Evolutionary conservation across 345 rosid genomes (phyloP), one percentile per base, ranked within the genome.

Genomic region (Cardamine occulta): DNA sequence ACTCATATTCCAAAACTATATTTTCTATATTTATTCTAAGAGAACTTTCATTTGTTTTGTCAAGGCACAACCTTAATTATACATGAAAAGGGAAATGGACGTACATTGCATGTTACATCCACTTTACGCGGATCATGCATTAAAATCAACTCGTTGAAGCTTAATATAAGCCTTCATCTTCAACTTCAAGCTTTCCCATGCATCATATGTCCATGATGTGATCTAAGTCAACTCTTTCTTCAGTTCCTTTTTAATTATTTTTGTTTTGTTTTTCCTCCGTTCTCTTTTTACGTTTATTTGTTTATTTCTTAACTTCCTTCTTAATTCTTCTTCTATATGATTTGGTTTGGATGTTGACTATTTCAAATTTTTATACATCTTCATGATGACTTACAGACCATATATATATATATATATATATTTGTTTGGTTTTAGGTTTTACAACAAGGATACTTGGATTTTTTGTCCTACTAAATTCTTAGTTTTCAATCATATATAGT

Each of bases 81-180:
- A 59, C 23, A 49, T 10, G 53, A 68, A 66, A 39, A 59, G 23
- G 19, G 74, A 4, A 67, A 52, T 28, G 63, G 42, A 76, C 74
- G 64, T 51, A 61, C 65, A 32, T n/a, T 63, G 72, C 80, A 76
- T 76, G 80, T 62, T 69, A 76, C 58, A 54, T 60, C 68, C 74
- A 60, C 26, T 51, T 49, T 29, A 68, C 47, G 56, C 79, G 79
- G 74, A 67, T 49, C 63, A 75, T 75, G 68, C 68, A 37, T 68
- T 75, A 75, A 67, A 66, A 67, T 35, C 7, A 58, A 68, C 65
- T 65, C 58, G 28, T 55, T 17, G 37, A 53, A 6, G 54, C 54
- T 62, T 73, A 29, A 54, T 73, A 29, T 19, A 74, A 65, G 5
- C 56, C 11, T 56, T 74, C 72, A 44, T 67, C 47, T 51, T 75